Base-by-base conservation (phyloP, 1,284 basidiomycete genomes). In the Athelia sp. region DNA sequence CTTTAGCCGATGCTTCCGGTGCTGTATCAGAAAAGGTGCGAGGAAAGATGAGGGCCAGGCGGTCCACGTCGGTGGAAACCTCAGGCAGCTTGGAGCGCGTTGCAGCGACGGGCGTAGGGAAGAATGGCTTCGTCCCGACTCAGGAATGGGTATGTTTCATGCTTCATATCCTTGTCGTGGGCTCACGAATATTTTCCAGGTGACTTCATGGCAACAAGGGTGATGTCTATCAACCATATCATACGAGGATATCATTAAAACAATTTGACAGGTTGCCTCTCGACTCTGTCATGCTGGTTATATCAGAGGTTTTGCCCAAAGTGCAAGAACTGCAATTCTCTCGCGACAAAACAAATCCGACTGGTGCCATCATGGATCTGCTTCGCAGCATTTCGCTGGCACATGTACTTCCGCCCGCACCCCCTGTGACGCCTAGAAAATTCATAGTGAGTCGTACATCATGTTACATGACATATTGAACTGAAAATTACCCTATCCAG, bases 121-220 rank as follows among this genome's bases (percentile, higher is more conserved):
- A 88, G 53, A 93, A 91, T 62, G 91, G 92, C 1, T 98, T 96
- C 66, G 76, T 93, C 3, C 93, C 94, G 6, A 95, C 92, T 2
- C 90, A 96, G 63, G 91, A 92, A 79, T 98, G 94, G 93, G 92
- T 92, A 52, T 64, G 82, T 71, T 54, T 34, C 32, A n/a, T 40
- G 18, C 44, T 50, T 19, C 48, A 17, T 21, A 13, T 10, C 9
- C n/a, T 17, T 42, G 13, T 40, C 52, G 36, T 52, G 34, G 32
- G 36, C 26, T 47, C 26, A 29, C 35, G 43, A 24, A 22, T 29
- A 47, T 31, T 22, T 46, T 43, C 48, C 45, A 87, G 84, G 85
- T 91, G 4, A 81, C 86, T 32, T 91, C 89, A 1, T 93, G 90
- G 90, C 85, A 91, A 54, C 84, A 89, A 74, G 90, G 90, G 89